phyloP scores from a whole-genome alignment of 352 stramenopile genomes.

The Pythium plurisporium region DNA sequence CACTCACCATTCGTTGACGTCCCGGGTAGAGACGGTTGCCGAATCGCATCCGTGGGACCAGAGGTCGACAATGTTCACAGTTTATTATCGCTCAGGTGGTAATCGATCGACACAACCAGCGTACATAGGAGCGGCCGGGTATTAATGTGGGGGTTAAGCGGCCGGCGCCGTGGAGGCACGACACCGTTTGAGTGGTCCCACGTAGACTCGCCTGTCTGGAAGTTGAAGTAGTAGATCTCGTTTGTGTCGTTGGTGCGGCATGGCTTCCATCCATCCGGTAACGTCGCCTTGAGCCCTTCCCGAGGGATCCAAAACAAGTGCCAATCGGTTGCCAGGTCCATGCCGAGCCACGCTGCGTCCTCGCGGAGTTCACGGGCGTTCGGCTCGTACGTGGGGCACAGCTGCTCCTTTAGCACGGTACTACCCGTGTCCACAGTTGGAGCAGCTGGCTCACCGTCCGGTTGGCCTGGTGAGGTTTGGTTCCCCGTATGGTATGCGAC shows the following conservation, averaged over 20 bases:
- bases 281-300: conserved; percentile 87
- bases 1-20: no score
- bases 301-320: conserved; percentile 92
- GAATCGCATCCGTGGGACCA: no score
- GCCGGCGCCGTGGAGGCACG: conserved; percentile 32
- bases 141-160: no score
- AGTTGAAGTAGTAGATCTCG: conserved; percentile 96
- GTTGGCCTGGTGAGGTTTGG: background rate
- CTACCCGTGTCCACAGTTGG: conserved; percentile 21
- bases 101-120: no score
- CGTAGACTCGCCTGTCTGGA: conserved; percentile 82
- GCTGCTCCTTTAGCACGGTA: conserved; percentile 91
- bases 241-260: conserved; percentile 92
- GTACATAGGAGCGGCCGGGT: no score
- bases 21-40: no score
- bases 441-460: background rate
- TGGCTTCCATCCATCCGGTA: conserved; percentile 93
- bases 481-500: no score
- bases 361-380: conserved; percentile 86
- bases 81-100: no score
- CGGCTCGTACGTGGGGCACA: conserved; percentile 93
- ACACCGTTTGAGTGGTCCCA: conserved; percentile 91
- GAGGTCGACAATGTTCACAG: no score
- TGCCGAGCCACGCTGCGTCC: conserved; percentile 92
- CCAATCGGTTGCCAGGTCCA: conserved; percentile 84